Evolutionary conservation across 2,329 filamentous ascomycete species (phyloP), one percentile per base, ranked within the genome.

Genomic region (Davidsoniella australis): DNA sequence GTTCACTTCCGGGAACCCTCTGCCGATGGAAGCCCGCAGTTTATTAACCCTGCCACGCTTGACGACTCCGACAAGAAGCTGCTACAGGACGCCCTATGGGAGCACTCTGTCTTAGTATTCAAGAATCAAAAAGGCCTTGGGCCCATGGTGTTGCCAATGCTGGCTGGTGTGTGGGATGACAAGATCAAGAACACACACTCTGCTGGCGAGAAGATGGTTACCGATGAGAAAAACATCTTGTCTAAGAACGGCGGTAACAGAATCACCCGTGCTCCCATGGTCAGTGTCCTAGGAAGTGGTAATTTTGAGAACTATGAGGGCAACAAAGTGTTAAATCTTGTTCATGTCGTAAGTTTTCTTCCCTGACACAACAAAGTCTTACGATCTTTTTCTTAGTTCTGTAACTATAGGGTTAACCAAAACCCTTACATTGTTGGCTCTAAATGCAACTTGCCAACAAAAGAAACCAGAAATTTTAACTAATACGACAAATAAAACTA

Each of bases 181-280:
- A 49, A 45, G 18, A 26, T 52, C 37, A 52, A 52, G 37, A 45
- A 46, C 17, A 52, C 50, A 2, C 50, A 52, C 29, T 52, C 50
- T 14, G 50, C 50, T 3, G 50, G 50, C 6, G 50, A 52, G 20
- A 52, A 52, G 42, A 49, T 52, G 46, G 50, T 52, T 20, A 52
- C 39, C 7, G 50, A 52, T 41, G 49, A 52, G 42, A 47, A 52
- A 17, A 52, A 52, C 16, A 52, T 52, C 12, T 12, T 52, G 46
- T 45, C 39, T 6, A 45, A 45, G 9, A 52, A 52, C 17, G 50
- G 50, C 23, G 50, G 50, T 16, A 42, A 52, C 14, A 41, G 50
- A 7, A 49, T 52, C n/a, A 37, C 46, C 10, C 47, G 50, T 24
- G 50, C 50, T 3, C 50, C 50, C 5, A 52, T 52, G 50, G 50